Evolutionary conservation across 2,329 filamentous ascomycete genomes (phyloP).

Genomic region (Phaeosphaeriaceae sp.): DNA sequence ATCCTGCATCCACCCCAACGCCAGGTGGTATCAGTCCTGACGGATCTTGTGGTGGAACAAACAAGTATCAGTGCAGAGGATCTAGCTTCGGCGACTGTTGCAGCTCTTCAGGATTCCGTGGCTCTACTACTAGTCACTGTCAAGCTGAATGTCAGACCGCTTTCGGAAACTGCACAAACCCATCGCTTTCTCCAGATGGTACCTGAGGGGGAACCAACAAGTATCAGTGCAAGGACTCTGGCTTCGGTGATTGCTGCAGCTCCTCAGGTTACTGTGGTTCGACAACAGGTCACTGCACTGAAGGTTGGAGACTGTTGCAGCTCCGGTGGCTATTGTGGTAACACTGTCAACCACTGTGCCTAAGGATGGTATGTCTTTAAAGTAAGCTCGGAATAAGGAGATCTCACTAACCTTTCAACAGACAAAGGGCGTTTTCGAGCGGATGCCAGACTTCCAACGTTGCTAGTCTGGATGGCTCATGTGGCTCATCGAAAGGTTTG

Average conservation of each 20-base stretch:
- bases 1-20: background rate
- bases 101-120: slow-evolving; percentile 7
- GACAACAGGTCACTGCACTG: slow-evolving; percentile 14
- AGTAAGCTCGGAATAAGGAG: no score
- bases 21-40: slow-evolving; percentile 8
- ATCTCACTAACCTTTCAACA: background rate
- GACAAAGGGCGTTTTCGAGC: slow-evolving; percentile 20
- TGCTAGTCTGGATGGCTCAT: slow-evolving; percentile 11
- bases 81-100: slow-evolving; percentile 15
- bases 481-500: slow-evolving; percentile 11
- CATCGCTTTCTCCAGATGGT: slow-evolving; percentile 14
- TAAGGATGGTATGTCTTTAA: slow-evolving; percentile 16
- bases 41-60: slow-evolving; percentile 11
- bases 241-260: slow-evolving; percentile 19
- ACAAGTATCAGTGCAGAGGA: slow-evolving; percentile 11
- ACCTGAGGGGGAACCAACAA: slow-evolving; percentile 19
- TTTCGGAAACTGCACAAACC: slow-evolving; percentile 11
- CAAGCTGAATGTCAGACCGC: slow-evolving; percentile 14
- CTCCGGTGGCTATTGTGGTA: slow-evolving; percentile 10
- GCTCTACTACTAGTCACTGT: slow-evolving; percentile 8
- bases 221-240: slow-evolving; percentile 15
- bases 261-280: slow-evolving; percentile 9
- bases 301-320: slow-evolving; percentile 20
- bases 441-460: slow-evolving; percentile 14
- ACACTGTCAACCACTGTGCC: slow-evolving; percentile 15